Percentiles rank a stretch among this genome's conserved stretches.
phyloP scores from a whole-genome alignment of 164 flowering plant species.

The Vitis labrusca region DNA sequence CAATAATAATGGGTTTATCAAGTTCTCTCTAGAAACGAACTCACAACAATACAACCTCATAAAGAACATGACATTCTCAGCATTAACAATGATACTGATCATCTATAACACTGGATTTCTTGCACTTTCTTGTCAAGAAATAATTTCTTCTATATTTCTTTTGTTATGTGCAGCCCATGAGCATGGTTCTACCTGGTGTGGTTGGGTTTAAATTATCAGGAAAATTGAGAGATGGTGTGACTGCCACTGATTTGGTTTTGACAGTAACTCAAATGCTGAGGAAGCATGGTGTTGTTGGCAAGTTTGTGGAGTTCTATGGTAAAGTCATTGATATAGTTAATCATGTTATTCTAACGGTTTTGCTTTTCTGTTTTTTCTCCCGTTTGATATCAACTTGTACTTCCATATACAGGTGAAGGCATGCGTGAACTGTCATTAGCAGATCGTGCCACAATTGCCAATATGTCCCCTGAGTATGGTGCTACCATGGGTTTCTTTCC shows the following conservation, averaged over 20 bases:
- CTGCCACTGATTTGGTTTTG: conserved; percentile 55
- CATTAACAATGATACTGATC: too few relatives aligned
- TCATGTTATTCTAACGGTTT: neutral
- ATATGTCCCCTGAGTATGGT: conserved; percentile 89
- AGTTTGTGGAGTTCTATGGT: conserved; percentile 92
- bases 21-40: too few relatives aligned
- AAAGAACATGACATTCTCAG: too few relatives aligned
- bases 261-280: conserved; percentile 52
- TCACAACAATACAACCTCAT: too few relatives aligned
- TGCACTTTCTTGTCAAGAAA: neutral
- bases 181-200: conserved; percentile 58
- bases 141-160: neutral
- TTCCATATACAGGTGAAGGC: conserved; percentile 58
- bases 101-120: too few relatives aligned
- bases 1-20: too few relatives aligned
- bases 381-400: conserved; percentile 2
- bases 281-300: conserved; percentile 67
- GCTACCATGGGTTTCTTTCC: conserved; percentile 98
- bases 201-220: conserved; percentile 47
- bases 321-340: conserved; percentile 5
- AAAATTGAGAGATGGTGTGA: conserved; percentile 47
- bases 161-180: conserved; percentile 42
- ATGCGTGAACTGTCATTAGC: conserved; percentile 79
- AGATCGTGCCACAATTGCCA: conserved; percentile 84
- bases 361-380: neutral